Evolutionary conservation across 495 filamentous ascomycete species (phyloP), one percentile per base, ranked within the genome.

Genomic region (Lasiosphaeris hirsuta): DNA sequence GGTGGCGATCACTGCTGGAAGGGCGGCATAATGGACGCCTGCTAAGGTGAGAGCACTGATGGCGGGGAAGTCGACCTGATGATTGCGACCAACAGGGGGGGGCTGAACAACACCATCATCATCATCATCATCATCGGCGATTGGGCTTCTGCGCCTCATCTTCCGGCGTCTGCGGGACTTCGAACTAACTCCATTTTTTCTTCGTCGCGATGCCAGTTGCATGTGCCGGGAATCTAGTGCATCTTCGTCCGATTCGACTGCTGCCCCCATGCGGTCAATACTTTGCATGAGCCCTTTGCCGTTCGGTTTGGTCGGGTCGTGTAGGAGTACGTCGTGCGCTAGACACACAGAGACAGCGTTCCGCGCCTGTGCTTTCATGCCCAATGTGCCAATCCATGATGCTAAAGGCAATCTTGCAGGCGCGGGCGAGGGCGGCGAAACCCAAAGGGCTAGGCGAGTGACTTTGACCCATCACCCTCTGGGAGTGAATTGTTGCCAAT

Each of bases 201-300:
- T 19, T 14, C 8, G 18, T 18, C 36, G 14, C 34, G 11, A 15
- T 34, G 35, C 35, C 13, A 13, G 34, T 38, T 9, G 7, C 46
- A 34, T 30, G 23, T 42, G 51, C 40, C 39, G 40, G 51, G n/a
- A 52, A 4, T 35, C 47, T 39, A 11, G 51, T 19, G 14, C 33
- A 42, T 44, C 38, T 19, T 44, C 37, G 51, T 45, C 38, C 51
- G 38, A 54, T 45, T 54, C 40, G 51, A 42, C 37, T 54, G 11
- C 39, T 34, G 14, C 7, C 15, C 34, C 39, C 14, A 3, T 54
- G 17, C 39, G 39, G 40, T 41, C 39, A 43, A 15, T 18, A 18
- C 38, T 13, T n/a, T 39, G 48, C 48, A 51, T 38, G 34, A 11
- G 33, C 19, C 14, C 14, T 51, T 30, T 51, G 36, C 36, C 36